phyloP scores from a whole-genome alignment of 78 protist species.

The Pelomyxa schiedti region DNA sequence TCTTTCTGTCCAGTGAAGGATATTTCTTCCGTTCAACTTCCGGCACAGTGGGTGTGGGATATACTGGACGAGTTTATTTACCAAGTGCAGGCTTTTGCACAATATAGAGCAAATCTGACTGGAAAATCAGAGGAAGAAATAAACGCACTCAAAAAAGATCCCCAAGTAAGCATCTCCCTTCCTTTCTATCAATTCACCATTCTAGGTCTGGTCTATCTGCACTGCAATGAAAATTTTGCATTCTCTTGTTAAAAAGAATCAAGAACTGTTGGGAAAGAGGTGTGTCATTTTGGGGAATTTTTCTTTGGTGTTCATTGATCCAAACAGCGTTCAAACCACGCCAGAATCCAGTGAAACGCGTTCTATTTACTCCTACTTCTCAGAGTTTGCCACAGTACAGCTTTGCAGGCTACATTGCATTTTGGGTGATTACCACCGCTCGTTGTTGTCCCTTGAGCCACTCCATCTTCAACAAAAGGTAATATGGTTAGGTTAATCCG shows the following conservation, averaged over 20 bases:
- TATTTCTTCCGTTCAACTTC: slow-evolving; percentile 51
- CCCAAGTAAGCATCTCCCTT: slow-evolving; percentile 10
- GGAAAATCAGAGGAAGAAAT: slow-evolving; percentile 34
- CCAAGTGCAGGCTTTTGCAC: slow-evolving; percentile 75
- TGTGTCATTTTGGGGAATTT: background rate
- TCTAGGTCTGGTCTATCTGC: background rate
- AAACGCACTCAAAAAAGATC: slow-evolving; percentile 8
- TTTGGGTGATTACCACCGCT: slow-evolving; percentile 67
- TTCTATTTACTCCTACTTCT: slow-evolving; percentile 10
- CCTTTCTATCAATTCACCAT: background rate
- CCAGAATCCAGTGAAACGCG: slow-evolving; percentile 21
- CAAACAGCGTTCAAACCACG: slow-evolving; percentile 12
- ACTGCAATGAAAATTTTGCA: slow-evolving; percentile 21
- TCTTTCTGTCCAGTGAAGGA: slow-evolving; percentile 23
- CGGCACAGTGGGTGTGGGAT: slow-evolving; percentile 88
- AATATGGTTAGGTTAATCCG: no score
- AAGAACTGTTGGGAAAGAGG: background rate
- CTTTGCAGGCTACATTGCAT: slow-evolving; percentile 73
- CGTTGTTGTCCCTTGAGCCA: slow-evolving; percentile 38
- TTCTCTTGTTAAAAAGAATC: no score
- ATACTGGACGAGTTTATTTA: slow-evolving; percentile 85
- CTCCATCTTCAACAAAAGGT: slow-evolving; percentile 43
- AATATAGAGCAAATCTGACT: slow-evolving; percentile 32
- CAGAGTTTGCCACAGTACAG: slow-evolving; percentile 50
- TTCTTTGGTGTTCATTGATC: background rate